Percentiles rank a stretch among this genome's conserved stretches.
Conservation (phyloP, 306 rosid genomes). For the Leucaena leucocephala region DNA sequence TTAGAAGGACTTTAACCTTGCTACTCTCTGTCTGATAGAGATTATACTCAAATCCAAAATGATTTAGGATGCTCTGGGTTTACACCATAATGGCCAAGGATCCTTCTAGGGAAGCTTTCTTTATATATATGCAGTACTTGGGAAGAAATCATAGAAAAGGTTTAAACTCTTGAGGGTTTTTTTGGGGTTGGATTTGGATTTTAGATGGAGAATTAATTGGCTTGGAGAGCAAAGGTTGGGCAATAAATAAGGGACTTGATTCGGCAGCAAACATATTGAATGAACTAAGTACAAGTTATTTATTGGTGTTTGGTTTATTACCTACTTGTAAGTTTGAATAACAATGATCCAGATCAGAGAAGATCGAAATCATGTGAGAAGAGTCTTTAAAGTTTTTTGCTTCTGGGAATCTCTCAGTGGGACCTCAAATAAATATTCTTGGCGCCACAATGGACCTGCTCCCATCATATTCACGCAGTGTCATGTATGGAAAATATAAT, state of each 20-base stretch:
- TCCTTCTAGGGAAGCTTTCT: neutral
- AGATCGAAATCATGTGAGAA: constrained; percentile 43
- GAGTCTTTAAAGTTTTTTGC: constrained; percentile 33
- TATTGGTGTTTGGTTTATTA: constrained; percentile 40
- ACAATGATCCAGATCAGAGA: constrained; percentile 28
- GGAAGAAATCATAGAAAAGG: neutral
- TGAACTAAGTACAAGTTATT: constrained; percentile 53
- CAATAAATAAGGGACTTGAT: constrained; percentile 31
- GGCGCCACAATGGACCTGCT: constrained; percentile 36
- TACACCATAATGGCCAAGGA: neutral
- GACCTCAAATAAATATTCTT: constrained; percentile 39
- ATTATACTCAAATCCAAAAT: too few species aligned
- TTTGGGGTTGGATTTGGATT: neutral
- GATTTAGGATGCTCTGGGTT: too few species aligned
- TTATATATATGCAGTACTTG: neutral
- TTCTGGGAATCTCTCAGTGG: constrained; percentile 29
- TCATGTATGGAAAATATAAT: constrained; percentile 44
- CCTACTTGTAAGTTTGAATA: constrained; percentile 41
- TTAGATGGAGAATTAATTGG: neutral
- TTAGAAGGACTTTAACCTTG: too few species aligned
- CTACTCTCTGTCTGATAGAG: too few species aligned
- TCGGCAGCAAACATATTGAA: constrained; percentile 39
- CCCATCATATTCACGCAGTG: constrained; percentile 39
- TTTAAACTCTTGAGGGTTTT: neutral
- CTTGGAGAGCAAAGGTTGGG: neutral